Percentiles rank a stretch among this genome's conserved stretches.
Conservation (phyloP, 2,329 filamentous ascomycete genomes). For the Thermoascus crustaceus region DNA sequence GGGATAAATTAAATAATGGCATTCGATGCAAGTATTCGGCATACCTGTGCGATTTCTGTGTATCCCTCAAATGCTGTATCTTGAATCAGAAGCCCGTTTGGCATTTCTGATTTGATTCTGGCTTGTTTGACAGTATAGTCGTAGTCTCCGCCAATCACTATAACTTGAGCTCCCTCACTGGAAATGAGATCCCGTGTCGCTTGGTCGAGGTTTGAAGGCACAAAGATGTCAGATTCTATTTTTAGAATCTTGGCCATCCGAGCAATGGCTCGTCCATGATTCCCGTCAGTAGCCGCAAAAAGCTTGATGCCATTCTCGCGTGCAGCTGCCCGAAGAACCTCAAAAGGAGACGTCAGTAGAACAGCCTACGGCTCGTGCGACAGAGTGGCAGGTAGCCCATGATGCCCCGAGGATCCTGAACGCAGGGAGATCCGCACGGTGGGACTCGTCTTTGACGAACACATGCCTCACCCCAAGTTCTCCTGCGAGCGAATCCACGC, state of each 20-base stretch:
- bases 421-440: conserved; percentile 59
- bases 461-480: conserved; percentile 52
- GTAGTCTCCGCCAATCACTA: conserved; percentile 52
- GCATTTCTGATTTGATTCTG: conserved; percentile 28
- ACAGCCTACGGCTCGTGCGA: conserved; percentile 41
- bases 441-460: conserved; percentile 63
- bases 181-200: conserved; percentile 49
- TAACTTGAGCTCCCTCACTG: conserved; percentile 55
- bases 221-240: conserved; percentile 51
- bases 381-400: conserved; percentile 58
- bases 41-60: too few relatives aligned
- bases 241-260: conserved; percentile 56
- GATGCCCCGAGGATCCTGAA: conserved; percentile 78
- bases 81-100: conserved; percentile 50
- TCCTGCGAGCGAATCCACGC: conserved; percentile 47
- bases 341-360: conserved; percentile 36
- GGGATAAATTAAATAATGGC: too few relatives aligned
- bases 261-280: conserved; percentile 66
- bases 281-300: conserved; percentile 64
- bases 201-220: conserved; percentile 51
- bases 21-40: too few relatives aligned
- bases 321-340: conserved; percentile 33
- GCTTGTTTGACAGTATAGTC: conserved; percentile 53
- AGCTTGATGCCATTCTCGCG: conserved; percentile 34
- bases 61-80: conserved; percentile 63